A percentile compares a stretch with the other conserved stretches of the same genome.
Evolutionary conservation across 2,329 filamentous ascomycete species (phyloP).

Genomic region (Aphanoascus verrucosus): DNA sequence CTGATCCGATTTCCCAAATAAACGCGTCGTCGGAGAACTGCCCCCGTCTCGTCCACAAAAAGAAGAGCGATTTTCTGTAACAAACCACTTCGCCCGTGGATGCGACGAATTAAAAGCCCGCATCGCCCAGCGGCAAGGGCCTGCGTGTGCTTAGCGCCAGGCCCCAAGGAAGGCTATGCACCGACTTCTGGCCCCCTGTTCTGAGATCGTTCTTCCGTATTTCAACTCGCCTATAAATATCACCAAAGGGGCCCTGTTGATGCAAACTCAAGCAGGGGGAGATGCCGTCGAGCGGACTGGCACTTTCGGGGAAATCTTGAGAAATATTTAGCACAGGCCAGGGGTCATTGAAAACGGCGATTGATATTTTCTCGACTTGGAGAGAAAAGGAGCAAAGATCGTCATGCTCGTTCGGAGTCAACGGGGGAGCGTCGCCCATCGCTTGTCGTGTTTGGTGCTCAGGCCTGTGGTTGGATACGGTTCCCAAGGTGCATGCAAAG

Average conservation of each 20-base stretch:
- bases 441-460: background rate
- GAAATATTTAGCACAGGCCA: too few relatives aligned
- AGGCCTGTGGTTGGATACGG: background rate
- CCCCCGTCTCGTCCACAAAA: background rate
- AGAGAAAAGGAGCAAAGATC: too few relatives aligned
- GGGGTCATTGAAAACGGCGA: too few relatives aligned
- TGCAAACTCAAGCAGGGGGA: background rate
- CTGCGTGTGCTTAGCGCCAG: background rate
- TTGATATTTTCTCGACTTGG: too few relatives aligned
- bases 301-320: too few relatives aligned
- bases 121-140: background rate
- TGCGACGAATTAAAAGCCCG: slow-evolving; percentile 2
- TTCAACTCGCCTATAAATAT: slow-evolving; percentile 1
- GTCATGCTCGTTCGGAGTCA: too few relatives aligned
- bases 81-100: background rate
- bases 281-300: too few relatives aligned
- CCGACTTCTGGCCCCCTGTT: background rate
- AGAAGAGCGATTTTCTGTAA: background rate
- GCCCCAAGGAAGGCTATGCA: slow-evolving; percentile 4
- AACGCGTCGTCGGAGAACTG: background rate
- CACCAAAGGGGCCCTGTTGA: background rate
- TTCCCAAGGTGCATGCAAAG: background rate
- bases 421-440: too few relatives aligned
- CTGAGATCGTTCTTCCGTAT: background rate
- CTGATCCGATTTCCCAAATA: background rate